Base-by-base conservation (phyloP, 441 rosid species). In the Pelargonium fulgidum region DNA sequence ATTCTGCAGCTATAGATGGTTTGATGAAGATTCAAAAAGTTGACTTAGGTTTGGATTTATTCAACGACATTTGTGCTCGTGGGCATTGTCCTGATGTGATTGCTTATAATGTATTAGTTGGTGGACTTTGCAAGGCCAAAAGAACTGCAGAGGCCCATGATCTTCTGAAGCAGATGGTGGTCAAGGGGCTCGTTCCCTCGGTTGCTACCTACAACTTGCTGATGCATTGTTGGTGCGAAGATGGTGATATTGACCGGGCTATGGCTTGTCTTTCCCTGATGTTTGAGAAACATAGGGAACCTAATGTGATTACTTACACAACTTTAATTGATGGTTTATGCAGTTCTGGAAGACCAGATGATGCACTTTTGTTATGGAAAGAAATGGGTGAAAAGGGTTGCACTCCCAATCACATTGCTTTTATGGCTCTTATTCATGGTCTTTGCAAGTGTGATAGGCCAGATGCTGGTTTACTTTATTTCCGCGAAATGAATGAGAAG, bases 181-280 rank as follows among this genome's bases (percentile, higher is more conserved):
- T 17, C 45, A 86, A 82, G 62, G 91, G 92, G 45, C 85, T 89
- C 41, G 78, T 79, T 75, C 97, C 98, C 14, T 85, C 98, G 7
- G 78, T 81, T 22, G 84, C 86, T 61, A 86, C 94, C 13, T 90
- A 86, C 73, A 90, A 92, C 84, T 81, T 66, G 69, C 70, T 92
- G 75, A 86, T 92, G 62, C 90, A 87, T 80, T 97, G 96, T 61
- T 86, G 88, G 85, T 93, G 98, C 83, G 86, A 86, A 77, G 85
- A 66, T 63, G 91, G 84, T 58, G 75, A 78, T 63, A 74, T 85
- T 29, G 85, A 86, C 44, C 80, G 75, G 44, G 94, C 90, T 20
- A 65, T 85, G 82, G 77, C 74, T 75, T 91, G 73, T 79, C 79
- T 88, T 67, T 85, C 80, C 62, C 76, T 69, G 72, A 88, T 93